Evolutionary conservation across 176 grass and related monocot species (phyloP), one percentile per base, ranked within the genome.

Genomic region (Dendrocalamus sinicus): DNA sequence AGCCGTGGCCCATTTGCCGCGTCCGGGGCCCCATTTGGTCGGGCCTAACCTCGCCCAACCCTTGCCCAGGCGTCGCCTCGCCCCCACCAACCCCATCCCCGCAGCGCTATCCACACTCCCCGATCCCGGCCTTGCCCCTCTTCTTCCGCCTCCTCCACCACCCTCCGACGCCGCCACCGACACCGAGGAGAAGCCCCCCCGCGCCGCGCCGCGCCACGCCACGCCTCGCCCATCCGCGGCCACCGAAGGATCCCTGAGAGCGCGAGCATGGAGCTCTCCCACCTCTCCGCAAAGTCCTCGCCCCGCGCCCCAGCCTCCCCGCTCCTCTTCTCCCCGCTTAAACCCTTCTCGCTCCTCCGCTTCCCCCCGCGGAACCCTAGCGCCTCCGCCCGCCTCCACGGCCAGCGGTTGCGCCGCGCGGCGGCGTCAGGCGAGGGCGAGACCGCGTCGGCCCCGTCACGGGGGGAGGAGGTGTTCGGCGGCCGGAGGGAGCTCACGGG

Each of bases 401-500:
- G 35, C 73, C 59, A 75, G 17, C 74, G 78, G 46, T 77, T 66
- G 7, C 70, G 45, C 70, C 48, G 73, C 54, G 53, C 63, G 24
- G 43, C 80, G 6, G 41, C 76, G 6, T 79, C 86, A 23, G 13
- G 71, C 9, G 71, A 66, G 51, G 51, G 9, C 51, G 15, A 76
- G 30, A 14, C n/a, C 30, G 7, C 69, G 48, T n/a, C 75, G 66
- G 66, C 61, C 12, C 24, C 67, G 58, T 19, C 12, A 11, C 43
- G 3, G 7, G 78, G 32, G 13, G 65, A 54, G 14, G 67, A 65
- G 43, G 76, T 95, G 37, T 98, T 98, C 67, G 91, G 92, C 2
- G 35, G 43, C 23, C 85, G 86, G 58, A 91, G 65, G 80, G 93
- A 96, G 85, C 90, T 94, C 40, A 85, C 93, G 4, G 86, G 90